A percentile compares a stretch with the other conserved stretches of the same genome.
Evolutionary conservation across 78 protist species (phyloP).

Genomic region (Dictyostelium firmibasis): DNA sequence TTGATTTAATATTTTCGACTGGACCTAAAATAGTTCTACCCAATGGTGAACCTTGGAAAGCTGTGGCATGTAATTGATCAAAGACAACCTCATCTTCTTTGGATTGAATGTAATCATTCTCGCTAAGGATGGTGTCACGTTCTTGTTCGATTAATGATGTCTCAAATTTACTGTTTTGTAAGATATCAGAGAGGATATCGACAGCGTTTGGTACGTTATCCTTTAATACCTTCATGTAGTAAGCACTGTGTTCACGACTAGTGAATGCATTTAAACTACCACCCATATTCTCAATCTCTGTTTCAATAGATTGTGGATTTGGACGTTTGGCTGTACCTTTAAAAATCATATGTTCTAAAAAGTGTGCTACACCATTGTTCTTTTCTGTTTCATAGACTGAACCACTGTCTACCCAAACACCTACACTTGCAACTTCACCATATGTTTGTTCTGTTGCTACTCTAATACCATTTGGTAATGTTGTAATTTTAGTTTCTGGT

Average conservation of each 20-base stretch:
- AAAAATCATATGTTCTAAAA: constrained; percentile 98
- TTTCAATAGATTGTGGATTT: constrained; percentile 85
- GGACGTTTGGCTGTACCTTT: constrained; percentile 93
- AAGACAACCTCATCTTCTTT: constrained; percentile 88
- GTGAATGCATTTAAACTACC: constrained; percentile 98
- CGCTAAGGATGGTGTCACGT: constrained; percentile 92
- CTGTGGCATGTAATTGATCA: constrained; percentile 94
- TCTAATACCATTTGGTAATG: constrained; percentile 92
- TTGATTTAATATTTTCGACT: constrained; percentile 85
- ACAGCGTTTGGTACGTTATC: constrained; percentile 88
- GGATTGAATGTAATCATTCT: constrained; percentile 85
- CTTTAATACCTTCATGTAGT: constrained; percentile 88
- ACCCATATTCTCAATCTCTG: constrained; percentile 96
- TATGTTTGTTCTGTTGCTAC: constrained; percentile 93
- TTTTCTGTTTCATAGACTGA: constrained; percentile 93
- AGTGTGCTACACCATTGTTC: constrained; percentile 98
- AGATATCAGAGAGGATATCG: constrained; percentile 94
- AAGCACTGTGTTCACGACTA: constrained; percentile 93
- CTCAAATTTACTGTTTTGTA: constrained; percentile 84
- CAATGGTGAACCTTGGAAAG: constrained; percentile 90
- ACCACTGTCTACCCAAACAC: constrained; percentile 97
- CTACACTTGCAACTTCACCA: constrained; percentile 90
- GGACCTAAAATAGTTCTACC: constrained; percentile 97
- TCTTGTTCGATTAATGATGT: constrained; percentile 87
- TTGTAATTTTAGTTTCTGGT: constrained; percentile 84